Evolutionary conservation across 2,329 filamentous ascomycete genomes (phyloP), one percentile per base, ranked within the genome.

Genomic region (Apiospora aurea): DNA sequence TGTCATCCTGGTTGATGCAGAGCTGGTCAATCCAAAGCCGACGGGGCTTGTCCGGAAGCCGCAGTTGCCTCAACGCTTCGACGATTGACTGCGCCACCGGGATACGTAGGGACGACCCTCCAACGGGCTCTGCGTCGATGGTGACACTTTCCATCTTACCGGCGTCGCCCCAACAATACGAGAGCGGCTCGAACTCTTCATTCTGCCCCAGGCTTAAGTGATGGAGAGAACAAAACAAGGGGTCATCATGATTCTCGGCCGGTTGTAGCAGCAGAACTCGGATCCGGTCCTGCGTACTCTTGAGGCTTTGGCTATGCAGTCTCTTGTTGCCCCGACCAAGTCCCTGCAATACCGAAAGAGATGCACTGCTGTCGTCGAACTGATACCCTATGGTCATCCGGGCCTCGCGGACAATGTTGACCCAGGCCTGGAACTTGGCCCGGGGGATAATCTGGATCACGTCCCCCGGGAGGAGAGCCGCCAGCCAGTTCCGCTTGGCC

Each of bases 1-100:
- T 34, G 38, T 71, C 66, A 18, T 53, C n/a, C 34, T 71, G 70
- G 14, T 69, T 71, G 70, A 71, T 71, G 38, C 70, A 71, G 21
- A 71, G 7, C 24, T 46, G 38, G 18, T 71, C 70, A 13, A 71
- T 49, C 64, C 70, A 71, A 8, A 69, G 61, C 16, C 51, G 47
- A 11, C 53, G 29, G 7, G 53, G 16, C 8, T 38, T 41, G 5
- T 38, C 16, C 13, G n/a, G 41, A 2, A 69, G 38, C 6, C 68
- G 68, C 21, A 69, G 44, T 24, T 69, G 44, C 13, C 49, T 38
- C 24, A 69, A n/a, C 21, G 53, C 53, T 18, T 61, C 29, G 16
- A 34, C 53, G 10, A 61, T 38, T 10, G 53, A 61, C 7, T 38
- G 53, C 11, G 53, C 53, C 10, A 61, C 53, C 3, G 29, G 53